Percentiles rank a stretch among this genome's conserved stretches.
Evolutionary conservation across 108 stramenopile genomes (phyloP).

Genomic region (Cyclotella distinguenda): DNA sequence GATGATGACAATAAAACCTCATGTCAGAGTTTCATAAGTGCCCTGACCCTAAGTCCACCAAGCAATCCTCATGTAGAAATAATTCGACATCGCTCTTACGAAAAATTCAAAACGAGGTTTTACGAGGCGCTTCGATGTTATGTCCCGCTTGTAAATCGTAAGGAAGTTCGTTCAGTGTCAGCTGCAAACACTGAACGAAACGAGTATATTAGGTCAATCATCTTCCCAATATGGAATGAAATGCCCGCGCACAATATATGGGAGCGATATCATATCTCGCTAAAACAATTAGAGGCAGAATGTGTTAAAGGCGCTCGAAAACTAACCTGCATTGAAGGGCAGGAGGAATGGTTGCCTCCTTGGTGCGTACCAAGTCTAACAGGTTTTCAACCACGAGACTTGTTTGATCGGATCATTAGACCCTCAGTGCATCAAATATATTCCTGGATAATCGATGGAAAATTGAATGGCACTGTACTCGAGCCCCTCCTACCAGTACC

Average conservation of each 20-base stretch:
- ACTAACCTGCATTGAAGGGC: neutral
- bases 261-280: conserved; percentile 60
- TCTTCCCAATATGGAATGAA: conserved; percentile 41
- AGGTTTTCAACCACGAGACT: neutral
- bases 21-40: neutral
- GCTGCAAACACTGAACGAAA: conserved; percentile 9
- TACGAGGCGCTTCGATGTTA: conserved; percentile 42
- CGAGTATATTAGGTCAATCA: conserved; percentile 20
- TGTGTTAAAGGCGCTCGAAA: conserved; percentile 22
- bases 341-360: neutral
- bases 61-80: conserved; percentile 73
- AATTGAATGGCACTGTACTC: conserved; percentile 13
- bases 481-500: conserved; percentile 42
- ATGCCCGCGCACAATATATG: conserved; percentile 60
- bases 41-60: conserved; percentile 52
- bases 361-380: neutral
- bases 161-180: neutral
- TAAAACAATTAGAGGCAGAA: conserved; percentile 42
- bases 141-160: neutral
- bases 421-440: conserved; percentile 33
- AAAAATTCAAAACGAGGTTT: conserved; percentile 68
- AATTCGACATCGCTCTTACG: conserved; percentile 63
- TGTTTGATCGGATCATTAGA: conserved; percentile 8
- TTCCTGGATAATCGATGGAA: conserved; percentile 14
- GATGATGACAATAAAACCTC: neutral